A percentile compares a stretch with the other conserved stretches of the same genome.
Evolutionary conservation across 2,329 filamentous ascomycete species (phyloP).

Genomic region (Myriosclerotinia curreyana): DNA sequence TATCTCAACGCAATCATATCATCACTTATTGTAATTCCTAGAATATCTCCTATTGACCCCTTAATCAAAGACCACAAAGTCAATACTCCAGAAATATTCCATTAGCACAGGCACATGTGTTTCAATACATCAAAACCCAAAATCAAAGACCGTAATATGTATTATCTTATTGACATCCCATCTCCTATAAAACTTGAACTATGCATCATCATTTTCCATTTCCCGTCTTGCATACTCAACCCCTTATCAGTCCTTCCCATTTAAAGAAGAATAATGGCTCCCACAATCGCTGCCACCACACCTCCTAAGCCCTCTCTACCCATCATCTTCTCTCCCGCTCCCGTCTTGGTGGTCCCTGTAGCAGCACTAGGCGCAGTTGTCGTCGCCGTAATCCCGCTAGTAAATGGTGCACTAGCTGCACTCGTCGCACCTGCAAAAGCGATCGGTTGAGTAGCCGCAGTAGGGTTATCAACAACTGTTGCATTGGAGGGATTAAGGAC

Average conservation of each 20-base stretch:
- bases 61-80: neutral
- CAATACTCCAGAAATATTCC: neutral
- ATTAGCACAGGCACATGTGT: neutral
- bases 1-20: neutral
- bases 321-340: neutral
- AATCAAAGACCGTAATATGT: neutral
- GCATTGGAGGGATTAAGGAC: conserved; percentile 47
- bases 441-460: conserved; percentile 40
- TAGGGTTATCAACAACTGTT: conserved; percentile 42
- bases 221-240: too few species aligned
- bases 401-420: conserved; percentile 40
- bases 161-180: neutral
- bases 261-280: conserved; percentile 2
- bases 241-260: neutral
- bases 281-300: conserved; percentile 40
- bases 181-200: neutral
- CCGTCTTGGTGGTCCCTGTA: conserved; percentile 24
- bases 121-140: neutral
- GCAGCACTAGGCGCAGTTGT: conserved; percentile 39
- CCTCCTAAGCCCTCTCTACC: neutral
- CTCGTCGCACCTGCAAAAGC: conserved; percentile 37
- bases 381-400: conserved; percentile 44
- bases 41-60: neutral
- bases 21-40: neutral
- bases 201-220: neutral